A percentile compares a stretch with the other conserved stretches of the same genome.
Evolutionary conservation across 2,329 filamentous ascomycete genomes (phyloP).

Genomic region (Dactylellina cionopaga): DNA sequence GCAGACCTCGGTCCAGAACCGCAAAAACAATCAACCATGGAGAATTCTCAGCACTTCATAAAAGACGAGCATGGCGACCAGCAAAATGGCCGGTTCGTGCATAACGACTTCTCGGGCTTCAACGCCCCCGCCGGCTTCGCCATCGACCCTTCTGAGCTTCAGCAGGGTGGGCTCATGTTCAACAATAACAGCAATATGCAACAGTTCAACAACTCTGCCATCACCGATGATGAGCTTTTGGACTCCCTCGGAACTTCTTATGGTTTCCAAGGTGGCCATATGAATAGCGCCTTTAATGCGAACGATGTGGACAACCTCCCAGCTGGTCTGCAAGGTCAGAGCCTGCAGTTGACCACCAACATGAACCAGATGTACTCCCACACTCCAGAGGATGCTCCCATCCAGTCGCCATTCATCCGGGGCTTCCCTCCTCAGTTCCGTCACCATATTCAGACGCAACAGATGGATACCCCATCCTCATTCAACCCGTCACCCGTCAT

Average conservation of each 20-base stretch:
- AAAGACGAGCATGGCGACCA: constrained; percentile 62
- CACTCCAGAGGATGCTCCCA: constrained; percentile 89
- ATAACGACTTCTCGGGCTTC: constrained; percentile 53
- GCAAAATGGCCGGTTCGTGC: constrained; percentile 63
- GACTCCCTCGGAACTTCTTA: constrained; percentile 49
- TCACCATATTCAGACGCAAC: constrained; percentile 42
- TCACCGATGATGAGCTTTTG: constrained; percentile 77
- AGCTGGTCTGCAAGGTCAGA: constrained; percentile 25
- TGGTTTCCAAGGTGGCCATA: constrained; percentile 48
- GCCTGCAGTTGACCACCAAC: constrained; percentile 47
- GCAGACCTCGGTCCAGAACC: constrained; percentile 53
- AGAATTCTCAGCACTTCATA: constrained; percentile 68
- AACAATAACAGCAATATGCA: constrained; percentile 70
- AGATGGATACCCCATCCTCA: constrained; percentile 62
- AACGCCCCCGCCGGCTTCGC: constrained; percentile 58
- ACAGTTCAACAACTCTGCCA: constrained; percentile 79
- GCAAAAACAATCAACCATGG: constrained; percentile 57
- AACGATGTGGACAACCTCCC: constrained; percentile 39
- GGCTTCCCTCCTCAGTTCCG: constrained; percentile 49
- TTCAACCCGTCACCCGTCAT: constrained; percentile 62
- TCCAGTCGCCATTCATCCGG: constrained; percentile 84
- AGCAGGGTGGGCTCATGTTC: constrained; percentile 62
- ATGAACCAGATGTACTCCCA: constrained; percentile 75
- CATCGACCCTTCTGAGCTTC: constrained; percentile 85
- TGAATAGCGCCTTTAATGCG: constrained; percentile 36